phyloP scores from a whole-genome alignment of 306 rosid genomes.

The Quercus glauca region DNA sequence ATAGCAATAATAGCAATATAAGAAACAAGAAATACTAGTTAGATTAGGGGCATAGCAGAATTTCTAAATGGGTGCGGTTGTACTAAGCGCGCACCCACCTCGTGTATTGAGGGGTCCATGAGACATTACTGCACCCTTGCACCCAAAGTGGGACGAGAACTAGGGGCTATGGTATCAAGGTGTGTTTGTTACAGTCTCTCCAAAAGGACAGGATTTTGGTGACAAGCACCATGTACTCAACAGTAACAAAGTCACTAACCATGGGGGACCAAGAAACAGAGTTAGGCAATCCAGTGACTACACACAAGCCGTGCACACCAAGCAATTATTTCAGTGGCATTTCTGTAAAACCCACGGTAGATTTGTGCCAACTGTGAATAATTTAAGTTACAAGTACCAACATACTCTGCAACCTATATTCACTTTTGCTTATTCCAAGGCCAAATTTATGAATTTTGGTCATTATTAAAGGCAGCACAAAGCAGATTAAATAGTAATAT shows the following conservation, averaged over 20 bases:
- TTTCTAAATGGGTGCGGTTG: neutral
- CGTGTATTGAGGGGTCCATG: slow-evolving; percentile 17
- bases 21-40: too few species aligned
- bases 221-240: neutral
- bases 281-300: neutral
- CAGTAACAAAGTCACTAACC: neutral
- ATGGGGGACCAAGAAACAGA: slow-evolving; percentile 3
- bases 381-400: neutral
- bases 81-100: slow-evolving; percentile 17
- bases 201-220: slow-evolving; percentile 15
- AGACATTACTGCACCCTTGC: slow-evolving; percentile 16
- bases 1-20: too few species aligned
- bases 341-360: neutral
- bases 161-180: neutral
- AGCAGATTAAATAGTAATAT: neutral
- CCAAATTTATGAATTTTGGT: neutral
- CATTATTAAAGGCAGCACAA: neutral
- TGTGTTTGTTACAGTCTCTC: neutral
- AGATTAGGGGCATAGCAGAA: too few species aligned
- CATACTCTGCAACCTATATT: neutral
- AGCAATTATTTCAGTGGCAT: neutral
- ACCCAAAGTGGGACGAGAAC: neutral
- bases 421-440: neutral
- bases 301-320: too few species aligned
- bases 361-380: neutral